phyloP scores from a whole-genome alignment of 1,284 basidiomycete genomes.

The Ceratobasidium theobromae region DNA sequence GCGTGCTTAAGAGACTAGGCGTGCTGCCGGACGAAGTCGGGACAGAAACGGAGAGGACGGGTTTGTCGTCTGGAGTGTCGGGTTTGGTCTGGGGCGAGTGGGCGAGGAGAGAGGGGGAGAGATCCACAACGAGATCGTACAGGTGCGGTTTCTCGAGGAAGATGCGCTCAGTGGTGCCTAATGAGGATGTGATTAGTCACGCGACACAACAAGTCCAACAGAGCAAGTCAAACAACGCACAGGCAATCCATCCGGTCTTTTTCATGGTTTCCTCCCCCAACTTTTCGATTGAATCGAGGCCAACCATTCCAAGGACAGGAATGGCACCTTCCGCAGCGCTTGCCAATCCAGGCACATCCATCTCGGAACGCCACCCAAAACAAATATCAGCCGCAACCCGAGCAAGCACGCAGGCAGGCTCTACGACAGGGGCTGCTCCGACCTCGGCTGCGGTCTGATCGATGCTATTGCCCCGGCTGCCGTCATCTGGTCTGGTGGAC shows the following conservation, averaged over 20 bases:
- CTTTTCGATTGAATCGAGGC: slow-evolving; percentile 65
- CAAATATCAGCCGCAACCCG: slow-evolving; percentile 71
- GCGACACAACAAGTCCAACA: background rate
- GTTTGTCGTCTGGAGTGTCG: slow-evolving; percentile 57
- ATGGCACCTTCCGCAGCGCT: slow-evolving; percentile 12
- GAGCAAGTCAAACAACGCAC: slow-evolving; percentile 46
- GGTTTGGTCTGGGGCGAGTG: slow-evolving; percentile 40
- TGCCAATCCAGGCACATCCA: slow-evolving; percentile 5
- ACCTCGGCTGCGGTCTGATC: slow-evolving; percentile 22
- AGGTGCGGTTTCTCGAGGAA: slow-evolving; percentile 73
- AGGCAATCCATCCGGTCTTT: slow-evolving; percentile 76
- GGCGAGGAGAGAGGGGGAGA: slow-evolving; percentile 42
- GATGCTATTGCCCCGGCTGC: background rate
- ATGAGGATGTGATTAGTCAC: background rate
- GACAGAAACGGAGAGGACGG: slow-evolving; percentile 59
- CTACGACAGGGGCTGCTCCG: slow-evolving; percentile 59
- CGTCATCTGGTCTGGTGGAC: background rate
- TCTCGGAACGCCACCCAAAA: slow-evolving; percentile 56
- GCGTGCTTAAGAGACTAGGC: background rate
- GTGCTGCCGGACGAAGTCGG: slow-evolving; percentile 1
- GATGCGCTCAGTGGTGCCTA: slow-evolving; percentile 74
- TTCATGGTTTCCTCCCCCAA: slow-evolving; percentile 55
- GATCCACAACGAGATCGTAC: slow-evolving; percentile 75
- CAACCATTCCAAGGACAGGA: slow-evolving; percentile 70
- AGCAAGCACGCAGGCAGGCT: slow-evolving; percentile 72